Percentiles rank a stretch among this genome's conserved stretches.
Evolutionary conservation across 2,329 filamentous ascomycete species (phyloP).

Genomic region (Graphiopsis chlorocephala): DNA sequence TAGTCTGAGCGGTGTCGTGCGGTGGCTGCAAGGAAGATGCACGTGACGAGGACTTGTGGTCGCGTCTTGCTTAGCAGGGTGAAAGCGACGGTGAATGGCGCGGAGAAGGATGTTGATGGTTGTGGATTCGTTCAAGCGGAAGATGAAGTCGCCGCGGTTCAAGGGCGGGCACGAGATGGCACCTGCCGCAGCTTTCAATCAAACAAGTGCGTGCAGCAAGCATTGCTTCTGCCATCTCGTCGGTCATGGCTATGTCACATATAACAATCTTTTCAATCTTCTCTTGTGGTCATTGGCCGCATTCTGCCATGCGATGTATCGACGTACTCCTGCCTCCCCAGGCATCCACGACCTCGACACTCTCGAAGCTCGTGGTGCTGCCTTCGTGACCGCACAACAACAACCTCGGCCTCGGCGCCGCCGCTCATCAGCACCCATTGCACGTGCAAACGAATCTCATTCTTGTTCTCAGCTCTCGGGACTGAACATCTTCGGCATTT

Average conservation of each 20-base stretch:
- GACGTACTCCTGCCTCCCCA: neutral
- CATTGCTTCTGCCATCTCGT: neutral
- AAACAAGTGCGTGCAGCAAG: too few relatives aligned
- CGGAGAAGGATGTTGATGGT: neutral
- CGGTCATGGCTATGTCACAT: neutral
- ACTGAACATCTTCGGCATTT: conserved; percentile 4
- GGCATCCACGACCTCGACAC: neutral
- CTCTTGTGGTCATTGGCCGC: neutral
- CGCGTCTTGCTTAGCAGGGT: neutral
- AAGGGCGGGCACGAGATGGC: neutral
- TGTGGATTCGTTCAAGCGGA: neutral
- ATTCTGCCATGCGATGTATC: neutral
- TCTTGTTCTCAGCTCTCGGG: conserved; percentile 2
- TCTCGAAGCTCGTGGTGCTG: conserved; percentile 6
- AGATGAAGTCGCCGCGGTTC: neutral
- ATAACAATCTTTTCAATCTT: too few relatives aligned
- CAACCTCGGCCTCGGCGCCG: conserved; percentile 5
- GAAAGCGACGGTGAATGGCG: neutral
- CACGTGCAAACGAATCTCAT: conserved; percentile 4
- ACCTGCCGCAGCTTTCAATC: neutral
- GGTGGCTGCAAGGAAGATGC: neutral
- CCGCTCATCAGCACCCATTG: neutral
- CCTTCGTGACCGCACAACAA: neutral
- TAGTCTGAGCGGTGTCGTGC: neutral
- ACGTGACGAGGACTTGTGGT: neutral